phyloP scores from a whole-genome alignment of 139 green algal genomes.

The Desmodesmus armatus region DNA sequence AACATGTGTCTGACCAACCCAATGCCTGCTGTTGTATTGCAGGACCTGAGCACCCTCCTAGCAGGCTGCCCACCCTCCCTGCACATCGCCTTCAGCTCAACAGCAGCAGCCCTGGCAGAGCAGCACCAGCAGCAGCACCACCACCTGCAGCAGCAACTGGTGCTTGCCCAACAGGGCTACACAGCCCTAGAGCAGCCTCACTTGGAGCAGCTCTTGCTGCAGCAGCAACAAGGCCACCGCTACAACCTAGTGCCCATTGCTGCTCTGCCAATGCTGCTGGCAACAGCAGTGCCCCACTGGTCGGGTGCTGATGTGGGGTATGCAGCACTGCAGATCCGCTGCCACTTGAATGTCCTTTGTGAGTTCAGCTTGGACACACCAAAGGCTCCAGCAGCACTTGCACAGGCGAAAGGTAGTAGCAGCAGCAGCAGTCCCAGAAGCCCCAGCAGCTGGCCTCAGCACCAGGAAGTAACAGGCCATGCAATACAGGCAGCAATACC shows the following conservation, averaged over 20 bases:
- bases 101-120: slow-evolving; percentile 12
- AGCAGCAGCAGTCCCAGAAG: background rate
- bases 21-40: background rate
- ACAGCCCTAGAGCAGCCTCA: background rate
- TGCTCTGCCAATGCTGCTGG: slow-evolving; percentile 18
- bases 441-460: background rate
- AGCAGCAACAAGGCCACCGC: slow-evolving; percentile 13
- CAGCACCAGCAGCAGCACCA: background rate
- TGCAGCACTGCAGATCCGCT: slow-evolving; percentile 27
- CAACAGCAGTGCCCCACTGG: slow-evolving; percentile 8
- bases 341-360: slow-evolving; percentile 20
- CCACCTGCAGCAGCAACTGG: background rate
- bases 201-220: background rate
- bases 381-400: background rate
- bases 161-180: too few relatives aligned
- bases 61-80: background rate
- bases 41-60: slow-evolving; percentile 5
- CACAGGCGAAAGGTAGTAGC: background rate
- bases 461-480: too few relatives aligned
- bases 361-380: slow-evolving; percentile 20
- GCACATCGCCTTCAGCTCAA: slow-evolving; percentile 13
- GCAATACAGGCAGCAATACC: background rate
- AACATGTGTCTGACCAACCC: background rate
- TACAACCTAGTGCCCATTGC: slow-evolving; percentile 22
- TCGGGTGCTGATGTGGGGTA: slow-evolving; percentile 26